These are phyloP conservation scores for Stachybotrys elegans DNA, from an alignment of 2,329 filamentous ascomycete species.

Conservation along the genomic window DNA sequence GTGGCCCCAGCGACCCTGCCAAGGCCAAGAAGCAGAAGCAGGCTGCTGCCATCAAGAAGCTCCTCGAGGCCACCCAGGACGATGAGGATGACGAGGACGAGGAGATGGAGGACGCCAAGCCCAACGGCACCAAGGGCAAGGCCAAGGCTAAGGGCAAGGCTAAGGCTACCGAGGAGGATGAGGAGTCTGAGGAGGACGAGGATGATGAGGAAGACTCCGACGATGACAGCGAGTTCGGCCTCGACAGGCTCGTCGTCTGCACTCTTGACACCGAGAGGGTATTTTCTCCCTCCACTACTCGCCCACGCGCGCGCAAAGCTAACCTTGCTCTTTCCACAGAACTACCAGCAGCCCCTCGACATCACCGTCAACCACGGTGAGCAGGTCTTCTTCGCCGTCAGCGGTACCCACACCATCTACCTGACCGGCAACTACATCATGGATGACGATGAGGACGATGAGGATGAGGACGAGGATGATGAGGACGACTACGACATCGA, in stretches of 20 bases:
- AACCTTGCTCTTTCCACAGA: too few species aligned
- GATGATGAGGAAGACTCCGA: conserved; percentile 51
- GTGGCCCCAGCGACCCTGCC: conserved; percentile 83
- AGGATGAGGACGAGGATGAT: conserved; percentile 59
- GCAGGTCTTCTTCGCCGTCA: conserved; percentile 86
- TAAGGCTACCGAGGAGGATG: conserved; percentile 56
- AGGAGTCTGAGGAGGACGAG: conserved; percentile 55
- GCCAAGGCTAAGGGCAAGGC: conserved; percentile 67
- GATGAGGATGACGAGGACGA: conserved; percentile 51
- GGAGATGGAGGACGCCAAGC: conserved; percentile 68
- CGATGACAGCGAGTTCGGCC: conserved; percentile 62
- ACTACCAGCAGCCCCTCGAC: conserved; percentile 92
- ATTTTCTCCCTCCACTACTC: too few species aligned
- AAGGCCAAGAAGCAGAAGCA: conserved; percentile 86
- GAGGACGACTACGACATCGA: conserved; percentile 80
- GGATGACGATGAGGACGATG: conserved; percentile 58
- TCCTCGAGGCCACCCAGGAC: conserved; percentile 62
- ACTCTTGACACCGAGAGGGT: conserved; percentile 92
- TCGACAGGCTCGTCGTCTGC: conserved; percentile 92
- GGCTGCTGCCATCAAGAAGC: conserved; percentile 70
- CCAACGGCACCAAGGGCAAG: conserved; percentile 52
- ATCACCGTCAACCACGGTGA: conserved; percentile 87
- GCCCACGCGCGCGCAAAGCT: too few species aligned
- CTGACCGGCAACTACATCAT: conserved; percentile 96
- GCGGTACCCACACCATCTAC: conserved; percentile 83